Conservation (phyloP, 202 grass and related monocot species). For the Bolboschoenoplectus hybrid region DNA sequence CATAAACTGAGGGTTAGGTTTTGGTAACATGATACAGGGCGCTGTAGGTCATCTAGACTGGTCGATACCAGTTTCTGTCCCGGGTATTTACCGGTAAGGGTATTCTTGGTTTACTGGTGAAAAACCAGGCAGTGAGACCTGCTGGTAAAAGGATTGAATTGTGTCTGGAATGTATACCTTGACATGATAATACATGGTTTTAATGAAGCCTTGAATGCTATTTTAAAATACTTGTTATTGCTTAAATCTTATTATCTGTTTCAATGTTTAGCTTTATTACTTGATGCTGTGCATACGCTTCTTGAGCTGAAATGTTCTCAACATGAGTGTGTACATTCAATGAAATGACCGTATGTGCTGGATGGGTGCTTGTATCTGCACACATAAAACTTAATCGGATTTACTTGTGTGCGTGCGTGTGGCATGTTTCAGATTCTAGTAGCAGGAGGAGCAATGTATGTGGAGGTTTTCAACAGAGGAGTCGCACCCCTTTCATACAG, state of each 20-base stretch:
- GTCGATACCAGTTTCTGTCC: not conserved
- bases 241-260: not conserved
- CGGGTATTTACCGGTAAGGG: not conserved
- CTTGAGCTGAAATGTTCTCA: constrained; percentile 1
- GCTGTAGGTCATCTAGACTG: not conserved
- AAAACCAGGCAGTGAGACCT: not conserved
- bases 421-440: constrained; percentile 63
- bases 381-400: not conserved
- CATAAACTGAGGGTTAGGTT: not conserved
- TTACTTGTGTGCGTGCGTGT: not conserved
- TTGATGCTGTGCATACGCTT: not conserved
- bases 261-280: not conserved
- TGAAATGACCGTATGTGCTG: not conserved
- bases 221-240: not conserved
- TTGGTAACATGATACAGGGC: not conserved
- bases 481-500: constrained; percentile 82
- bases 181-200: not conserved
- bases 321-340: not conserved
- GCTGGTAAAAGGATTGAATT: not conserved
- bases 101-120: not conserved
- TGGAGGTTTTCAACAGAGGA: constrained; percentile 82
- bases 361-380: constrained; percentile 11
- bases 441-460: constrained; percentile 89
- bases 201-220: not conserved
- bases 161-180: not conserved